A percentile compares a stretch with the other conserved stretches of the same genome.
phyloP scores from a whole-genome alignment of 352 stramenopile species.

The Phytophthora cactorum region DNA sequence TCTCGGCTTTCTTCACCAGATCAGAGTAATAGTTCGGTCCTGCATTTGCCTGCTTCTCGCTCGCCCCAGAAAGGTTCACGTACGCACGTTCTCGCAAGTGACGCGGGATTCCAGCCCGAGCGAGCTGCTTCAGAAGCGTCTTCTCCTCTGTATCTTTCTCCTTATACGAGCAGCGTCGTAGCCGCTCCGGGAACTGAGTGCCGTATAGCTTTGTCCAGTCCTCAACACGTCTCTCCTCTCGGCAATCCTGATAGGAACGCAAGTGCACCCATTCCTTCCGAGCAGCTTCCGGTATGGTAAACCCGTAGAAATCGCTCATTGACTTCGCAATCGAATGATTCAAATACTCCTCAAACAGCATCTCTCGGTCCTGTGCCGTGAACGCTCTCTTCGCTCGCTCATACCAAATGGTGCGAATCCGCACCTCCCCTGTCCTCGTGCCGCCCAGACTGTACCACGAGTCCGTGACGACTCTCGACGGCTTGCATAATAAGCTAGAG shows the following conservation, averaged over 20 bases:
- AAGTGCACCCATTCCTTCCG: constrained; percentile 64
- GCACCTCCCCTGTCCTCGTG: constrained; percentile 63
- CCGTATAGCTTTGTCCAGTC: constrained; percentile 68
- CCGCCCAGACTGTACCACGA: constrained; percentile 63
- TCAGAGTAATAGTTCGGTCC: constrained; percentile 54
- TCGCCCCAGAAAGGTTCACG: constrained; percentile 68
- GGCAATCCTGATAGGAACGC: constrained; percentile 74
- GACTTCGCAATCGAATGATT: constrained; percentile 25
- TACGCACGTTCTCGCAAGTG: constrained; percentile 74
- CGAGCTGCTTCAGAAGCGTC: constrained; percentile 44
- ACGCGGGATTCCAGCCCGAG: constrained; percentile 60
- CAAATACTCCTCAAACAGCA: constrained; percentile 49
- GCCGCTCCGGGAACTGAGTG: constrained; percentile 47
- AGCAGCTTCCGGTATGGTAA: constrained; percentile 53
- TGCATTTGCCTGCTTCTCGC: constrained; percentile 62
- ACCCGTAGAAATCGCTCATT: constrained; percentile 71
- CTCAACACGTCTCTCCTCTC: constrained; percentile 68
- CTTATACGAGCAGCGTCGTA: constrained; percentile 38
- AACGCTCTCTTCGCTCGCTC: constrained; percentile 25
- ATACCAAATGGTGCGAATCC: constrained; percentile 65
- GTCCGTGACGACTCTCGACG: constrained; percentile 50
- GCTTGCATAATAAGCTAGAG: constrained; percentile 41
- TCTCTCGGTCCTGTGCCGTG: constrained; percentile 34
- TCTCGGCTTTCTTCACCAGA: constrained; percentile 52
- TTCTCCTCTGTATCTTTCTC: constrained; percentile 41